Percentiles rank a stretch among this genome's conserved stretches.
phyloP scores from a whole-genome alignment of 2,329 filamentous ascomycete genomes.

The Colletotrichum shisoi region DNA sequence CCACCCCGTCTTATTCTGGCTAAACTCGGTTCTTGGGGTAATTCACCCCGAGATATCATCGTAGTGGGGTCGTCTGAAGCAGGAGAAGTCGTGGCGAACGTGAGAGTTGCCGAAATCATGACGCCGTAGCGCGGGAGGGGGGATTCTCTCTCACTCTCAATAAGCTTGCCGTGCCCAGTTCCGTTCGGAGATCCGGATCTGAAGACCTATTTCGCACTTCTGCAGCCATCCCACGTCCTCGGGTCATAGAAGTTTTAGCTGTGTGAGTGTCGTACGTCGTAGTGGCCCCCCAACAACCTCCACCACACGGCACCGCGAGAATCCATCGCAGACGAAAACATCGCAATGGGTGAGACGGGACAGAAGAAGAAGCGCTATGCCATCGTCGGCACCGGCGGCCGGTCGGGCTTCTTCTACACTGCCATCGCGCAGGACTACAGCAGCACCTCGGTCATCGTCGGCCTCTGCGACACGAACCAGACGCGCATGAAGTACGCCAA shows the following conservation, averaged over 20 bases:
- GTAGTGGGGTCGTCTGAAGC: constrained; percentile 7
- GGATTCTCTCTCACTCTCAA: neutral
- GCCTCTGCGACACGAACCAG: constrained; percentile 67
- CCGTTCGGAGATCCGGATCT: neutral
- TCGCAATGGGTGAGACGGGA: constrained; percentile 20
- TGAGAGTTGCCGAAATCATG: constrained; percentile 9
- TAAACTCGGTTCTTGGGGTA: constrained; percentile 27
- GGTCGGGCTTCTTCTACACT: constrained; percentile 68
- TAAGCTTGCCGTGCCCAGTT: constrained; percentile 1
- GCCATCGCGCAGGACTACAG: constrained; percentile 63
- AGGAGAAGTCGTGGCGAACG: neutral
- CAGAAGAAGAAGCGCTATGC: constrained; percentile 58
- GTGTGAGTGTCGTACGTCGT: neutral
- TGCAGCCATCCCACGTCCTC: too few relatives aligned
- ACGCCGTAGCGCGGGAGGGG: constrained; percentile 1
- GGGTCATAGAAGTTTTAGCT: neutral
- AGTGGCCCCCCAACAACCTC: neutral
- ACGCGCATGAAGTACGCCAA: constrained; percentile 67
- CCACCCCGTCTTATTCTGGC: constrained; percentile 11
- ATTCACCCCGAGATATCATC: constrained; percentile 18
- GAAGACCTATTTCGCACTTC: neutral
- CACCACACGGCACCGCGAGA: neutral
- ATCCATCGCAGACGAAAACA: neutral
- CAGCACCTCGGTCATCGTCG: constrained; percentile 61
- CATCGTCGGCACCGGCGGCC: constrained; percentile 66